A percentile compares a stretch with the other conserved stretches of the same genome.
Conservation (phyloP, 768 basidiomycete genomes). For the Leccinum uliginosum region DNA sequence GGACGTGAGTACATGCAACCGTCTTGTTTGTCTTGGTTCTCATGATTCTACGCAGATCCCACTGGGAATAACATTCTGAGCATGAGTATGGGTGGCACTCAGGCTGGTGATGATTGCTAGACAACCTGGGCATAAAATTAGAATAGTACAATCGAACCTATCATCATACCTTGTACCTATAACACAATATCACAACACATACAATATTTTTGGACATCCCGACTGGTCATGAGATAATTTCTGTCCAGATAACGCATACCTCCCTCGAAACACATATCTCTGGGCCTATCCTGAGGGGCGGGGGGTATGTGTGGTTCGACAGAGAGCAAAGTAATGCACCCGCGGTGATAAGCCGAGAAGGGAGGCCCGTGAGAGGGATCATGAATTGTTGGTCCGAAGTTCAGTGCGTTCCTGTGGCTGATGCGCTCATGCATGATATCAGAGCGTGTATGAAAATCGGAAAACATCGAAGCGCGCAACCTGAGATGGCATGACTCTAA, state of each 20-base stretch:
- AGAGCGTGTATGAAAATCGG: too few relatives aligned
- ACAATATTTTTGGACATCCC: background rate
- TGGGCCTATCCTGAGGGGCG: background rate
- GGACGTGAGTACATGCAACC: constrained; percentile 12
- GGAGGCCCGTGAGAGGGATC: too few relatives aligned
- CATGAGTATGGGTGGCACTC: background rate
- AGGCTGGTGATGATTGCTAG: background rate
- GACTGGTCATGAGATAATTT: background rate
- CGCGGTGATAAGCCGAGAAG: background rate
- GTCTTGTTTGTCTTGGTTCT: background rate
- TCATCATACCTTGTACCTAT: background rate
- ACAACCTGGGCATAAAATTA: background rate
- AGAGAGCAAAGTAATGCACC: background rate
- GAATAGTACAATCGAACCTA: background rate
- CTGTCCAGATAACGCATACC: background rate
- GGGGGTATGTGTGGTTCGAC: background rate
- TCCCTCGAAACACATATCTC: too few relatives aligned
- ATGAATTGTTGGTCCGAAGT: too few relatives aligned
- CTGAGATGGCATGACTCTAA: background rate
- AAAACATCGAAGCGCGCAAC: too few relatives aligned
- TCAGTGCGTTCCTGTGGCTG: too few relatives aligned
- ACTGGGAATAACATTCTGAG: constrained; percentile 16
- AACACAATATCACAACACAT: background rate
- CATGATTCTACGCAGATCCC: constrained; percentile 13
- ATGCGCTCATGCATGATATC: too few relatives aligned